phyloP scores from a whole-genome alignment of 495 filamentous ascomycete species.

The Cairneyella variabilis region DNA sequence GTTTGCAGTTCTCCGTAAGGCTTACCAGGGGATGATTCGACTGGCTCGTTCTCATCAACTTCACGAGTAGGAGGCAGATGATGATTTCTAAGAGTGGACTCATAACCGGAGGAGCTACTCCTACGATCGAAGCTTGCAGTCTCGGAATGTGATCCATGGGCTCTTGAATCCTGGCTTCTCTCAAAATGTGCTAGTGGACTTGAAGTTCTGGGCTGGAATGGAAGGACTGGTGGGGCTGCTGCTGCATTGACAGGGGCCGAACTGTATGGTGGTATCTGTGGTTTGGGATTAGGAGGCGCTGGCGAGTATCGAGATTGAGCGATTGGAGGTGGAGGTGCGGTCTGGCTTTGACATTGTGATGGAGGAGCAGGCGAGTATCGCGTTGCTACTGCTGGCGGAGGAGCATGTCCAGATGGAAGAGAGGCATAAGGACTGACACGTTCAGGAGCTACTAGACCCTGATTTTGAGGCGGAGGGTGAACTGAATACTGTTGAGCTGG shows the following conservation, averaged over 20 bases:
- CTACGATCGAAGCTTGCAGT: constrained; percentile 35
- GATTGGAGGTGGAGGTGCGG: constrained; percentile 24
- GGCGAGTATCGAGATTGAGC: constrained; percentile 48
- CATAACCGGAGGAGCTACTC: constrained; percentile 43
- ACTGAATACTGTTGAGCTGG: constrained; percentile 27
- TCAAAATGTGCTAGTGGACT: constrained; percentile 75
- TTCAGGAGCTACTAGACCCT: constrained; percentile 49
- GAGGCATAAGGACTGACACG: constrained; percentile 60
- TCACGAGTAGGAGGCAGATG: constrained; percentile 50
- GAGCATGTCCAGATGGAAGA: constrained; percentile 24
- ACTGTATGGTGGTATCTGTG: constrained; percentile 36
- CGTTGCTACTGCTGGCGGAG: constrained; percentile 37
- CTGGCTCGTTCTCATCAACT: constrained; percentile 45
- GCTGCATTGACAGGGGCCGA: constrained; percentile 32
- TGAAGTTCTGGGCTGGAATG: constrained; percentile 80
- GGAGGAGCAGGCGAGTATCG: constrained; percentile 65
- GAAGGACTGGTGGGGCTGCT: constrained; percentile 35
- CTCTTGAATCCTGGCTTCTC: constrained; percentile 35
- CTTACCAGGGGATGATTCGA: constrained; percentile 23
- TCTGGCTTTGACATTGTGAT: constrained; percentile 27
- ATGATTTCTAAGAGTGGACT: constrained; percentile 39
- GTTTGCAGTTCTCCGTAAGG: constrained; percentile 15
- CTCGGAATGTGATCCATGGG: constrained; percentile 28
- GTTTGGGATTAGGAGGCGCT: constrained; percentile 37
- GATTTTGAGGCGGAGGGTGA: constrained; percentile 28